phyloP scores from a whole-genome alignment of 352 stramenopile genomes.

The Detonula confervacea region DNA sequence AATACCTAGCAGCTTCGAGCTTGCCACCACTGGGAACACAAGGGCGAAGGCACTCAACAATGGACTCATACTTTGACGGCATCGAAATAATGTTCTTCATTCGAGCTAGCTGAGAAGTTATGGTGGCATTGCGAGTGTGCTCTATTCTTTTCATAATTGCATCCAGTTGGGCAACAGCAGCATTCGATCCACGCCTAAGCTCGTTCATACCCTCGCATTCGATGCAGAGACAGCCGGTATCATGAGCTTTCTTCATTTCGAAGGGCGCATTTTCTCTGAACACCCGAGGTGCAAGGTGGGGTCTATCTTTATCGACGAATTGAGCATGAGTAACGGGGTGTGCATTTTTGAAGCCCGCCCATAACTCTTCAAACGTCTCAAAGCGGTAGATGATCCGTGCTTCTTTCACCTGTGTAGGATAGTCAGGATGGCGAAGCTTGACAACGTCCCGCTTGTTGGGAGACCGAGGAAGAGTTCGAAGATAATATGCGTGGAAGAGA shows the following conservation, averaged over 20 bases:
- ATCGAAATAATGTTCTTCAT: neutral
- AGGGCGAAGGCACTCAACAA: neutral
- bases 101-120: neutral
- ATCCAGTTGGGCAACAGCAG: neutral
- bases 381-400: neutral
- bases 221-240: neutral
- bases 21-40: neutral
- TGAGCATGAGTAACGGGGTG: neutral
- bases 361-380: neutral
- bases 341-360: neutral
- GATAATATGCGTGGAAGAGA: neutral
- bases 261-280: neutral
- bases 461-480: neutral
- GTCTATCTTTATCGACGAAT: neutral
- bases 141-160: neutral
- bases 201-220: neutral
- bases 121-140: neutral
- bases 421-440: neutral
- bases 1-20: neutral
- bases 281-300: neutral
- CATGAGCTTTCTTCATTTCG: neutral
- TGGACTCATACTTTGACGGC: neutral
- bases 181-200: neutral
- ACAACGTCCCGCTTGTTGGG: neutral
- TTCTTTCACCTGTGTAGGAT: neutral